A percentile compares a stretch with the other conserved stretches of the same genome.
Conservation (phyloP, 2,329 filamentous ascomycete genomes). For the Rutstroemia sp. region DNA sequence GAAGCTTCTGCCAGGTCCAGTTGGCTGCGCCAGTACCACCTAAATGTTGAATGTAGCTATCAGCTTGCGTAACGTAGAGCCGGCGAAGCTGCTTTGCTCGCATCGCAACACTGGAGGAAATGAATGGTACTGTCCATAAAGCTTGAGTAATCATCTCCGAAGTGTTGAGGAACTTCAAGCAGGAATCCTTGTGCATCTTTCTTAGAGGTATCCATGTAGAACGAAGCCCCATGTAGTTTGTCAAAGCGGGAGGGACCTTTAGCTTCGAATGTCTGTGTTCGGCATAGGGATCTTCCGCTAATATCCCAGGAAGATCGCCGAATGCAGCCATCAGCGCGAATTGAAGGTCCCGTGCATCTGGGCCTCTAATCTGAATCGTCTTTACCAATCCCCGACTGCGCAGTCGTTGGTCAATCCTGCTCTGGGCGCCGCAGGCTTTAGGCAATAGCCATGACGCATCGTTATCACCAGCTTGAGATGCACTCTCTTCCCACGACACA, state of each 20-base stretch:
- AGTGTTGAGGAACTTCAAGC: constrained; percentile 61
- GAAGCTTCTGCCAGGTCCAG: constrained; percentile 67
- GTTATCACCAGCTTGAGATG: constrained; percentile 13
- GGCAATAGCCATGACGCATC: constrained; percentile 42
- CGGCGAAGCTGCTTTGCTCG: constrained; percentile 54
- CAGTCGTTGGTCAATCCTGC: constrained; percentile 62
- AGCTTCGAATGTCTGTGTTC: constrained; percentile 14
- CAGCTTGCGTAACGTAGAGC: constrained; percentile 68
- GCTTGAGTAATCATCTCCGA: constrained; percentile 67
- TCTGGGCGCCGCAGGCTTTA: constrained; percentile 57
- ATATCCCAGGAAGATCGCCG: constrained; percentile 41
- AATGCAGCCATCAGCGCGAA: constrained; percentile 57
- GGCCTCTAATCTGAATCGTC: constrained; percentile 51
- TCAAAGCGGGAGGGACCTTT: constrained; percentile 16
- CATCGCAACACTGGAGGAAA: constrained; percentile 67
- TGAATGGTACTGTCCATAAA: constrained; percentile 63
- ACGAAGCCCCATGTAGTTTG: constrained; percentile 43
- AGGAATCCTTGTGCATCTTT: constrained; percentile 67
- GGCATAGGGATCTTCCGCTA: constrained; percentile 21
- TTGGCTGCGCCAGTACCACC: constrained; percentile 30
- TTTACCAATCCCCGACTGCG: constrained; percentile 65
- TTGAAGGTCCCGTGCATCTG: constrained; percentile 62
- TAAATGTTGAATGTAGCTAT: constrained; percentile 63
- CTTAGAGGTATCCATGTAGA: constrained; percentile 68
- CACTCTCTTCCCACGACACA: constrained; percentile 23